Evolutionary conservation across 2,329 filamentous ascomycete genomes (phyloP).

Genomic region (Graphilbum fragrans): DNA sequence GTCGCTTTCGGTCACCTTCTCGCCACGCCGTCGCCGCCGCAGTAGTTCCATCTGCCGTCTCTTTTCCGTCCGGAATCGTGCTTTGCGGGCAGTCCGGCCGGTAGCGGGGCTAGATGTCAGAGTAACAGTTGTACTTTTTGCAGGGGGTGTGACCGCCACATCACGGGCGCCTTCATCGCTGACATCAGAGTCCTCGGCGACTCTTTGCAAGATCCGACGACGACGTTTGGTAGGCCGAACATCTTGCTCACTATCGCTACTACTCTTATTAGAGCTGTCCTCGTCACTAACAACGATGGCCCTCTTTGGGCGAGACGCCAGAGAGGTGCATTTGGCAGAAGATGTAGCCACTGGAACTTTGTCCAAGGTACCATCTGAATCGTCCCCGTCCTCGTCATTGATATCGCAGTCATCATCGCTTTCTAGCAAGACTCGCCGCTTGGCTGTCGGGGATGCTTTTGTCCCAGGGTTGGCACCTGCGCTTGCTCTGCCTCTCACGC

Average conservation of each 20-base stretch:
- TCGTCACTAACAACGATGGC: conserved; percentile 9
- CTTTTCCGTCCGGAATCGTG: not conserved
- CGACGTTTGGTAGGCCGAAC: not conserved
- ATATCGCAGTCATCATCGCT: not conserved
- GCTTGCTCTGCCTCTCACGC: too few relatives aligned
- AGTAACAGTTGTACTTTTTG: too few relatives aligned
- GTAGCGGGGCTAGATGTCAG: not conserved
- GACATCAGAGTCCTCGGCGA: not conserved
- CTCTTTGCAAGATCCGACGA: not conserved
- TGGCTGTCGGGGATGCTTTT: too few relatives aligned
- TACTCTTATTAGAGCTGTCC: too few relatives aligned
- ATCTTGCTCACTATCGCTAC: not conserved
- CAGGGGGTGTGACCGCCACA: too few relatives aligned
- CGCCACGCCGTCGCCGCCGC: conserved; percentile 16
- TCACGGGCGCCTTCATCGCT: not conserved
- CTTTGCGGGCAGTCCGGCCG: not conserved
- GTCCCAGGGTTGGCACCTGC: too few relatives aligned
- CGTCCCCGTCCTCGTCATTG: not conserved
- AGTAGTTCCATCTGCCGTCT: conserved; percentile 17
- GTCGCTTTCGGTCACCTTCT: conserved; percentile 14
- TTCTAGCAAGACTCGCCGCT: not conserved
- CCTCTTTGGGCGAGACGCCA: conserved; percentile 11
- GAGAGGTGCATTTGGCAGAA: conserved; percentile 15
- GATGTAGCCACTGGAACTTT: not conserved
- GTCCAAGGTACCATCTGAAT: not conserved